Percentiles rank a stretch among this genome's conserved stretches.
Conservation (phyloP, 2,329 filamentous ascomycete species). For the Pestalotiopsis sp. region DNA sequence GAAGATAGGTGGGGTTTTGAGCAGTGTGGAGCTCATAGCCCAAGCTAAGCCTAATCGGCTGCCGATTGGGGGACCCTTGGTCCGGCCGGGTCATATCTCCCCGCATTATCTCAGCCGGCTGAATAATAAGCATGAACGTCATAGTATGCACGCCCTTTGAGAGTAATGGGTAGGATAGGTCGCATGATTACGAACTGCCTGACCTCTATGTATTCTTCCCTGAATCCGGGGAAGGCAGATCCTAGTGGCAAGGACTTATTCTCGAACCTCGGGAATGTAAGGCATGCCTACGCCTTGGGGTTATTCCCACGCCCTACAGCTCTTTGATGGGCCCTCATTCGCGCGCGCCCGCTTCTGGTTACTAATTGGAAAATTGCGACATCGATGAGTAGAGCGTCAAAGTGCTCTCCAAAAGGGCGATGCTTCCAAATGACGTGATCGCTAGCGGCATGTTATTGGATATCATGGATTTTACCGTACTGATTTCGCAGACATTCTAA, state of each 20-base stretch:
- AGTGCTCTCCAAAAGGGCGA: not conserved
- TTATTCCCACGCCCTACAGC: not conserved
- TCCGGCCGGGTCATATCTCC: not conserved
- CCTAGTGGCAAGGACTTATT: constrained; percentile 3
- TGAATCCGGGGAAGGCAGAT: not conserved
- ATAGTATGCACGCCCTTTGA: not conserved
- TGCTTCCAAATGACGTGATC: constrained; percentile 13
- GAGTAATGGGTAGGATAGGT: not conserved
- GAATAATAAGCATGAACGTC: constrained; percentile 8
- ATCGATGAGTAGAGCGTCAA: not conserved
- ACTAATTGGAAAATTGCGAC: constrained; percentile 6
- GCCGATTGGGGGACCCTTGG: not conserved
- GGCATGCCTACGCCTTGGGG: not conserved
- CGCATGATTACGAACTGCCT: not conserved
- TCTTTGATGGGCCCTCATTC: not conserved
- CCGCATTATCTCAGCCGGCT: constrained; percentile 8
- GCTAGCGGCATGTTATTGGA: not conserved
- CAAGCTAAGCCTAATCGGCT: constrained; percentile 7
- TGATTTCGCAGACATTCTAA: not conserved
- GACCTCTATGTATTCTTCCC: not conserved
- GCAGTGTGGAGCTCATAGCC: not conserved
- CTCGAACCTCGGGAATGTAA: not conserved
- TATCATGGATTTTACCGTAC: not conserved
- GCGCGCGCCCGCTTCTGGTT: not conserved
- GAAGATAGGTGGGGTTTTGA: not conserved